phyloP scores from a whole-genome alignment of 345 rosid species.

The Psidium guajava region DNA sequence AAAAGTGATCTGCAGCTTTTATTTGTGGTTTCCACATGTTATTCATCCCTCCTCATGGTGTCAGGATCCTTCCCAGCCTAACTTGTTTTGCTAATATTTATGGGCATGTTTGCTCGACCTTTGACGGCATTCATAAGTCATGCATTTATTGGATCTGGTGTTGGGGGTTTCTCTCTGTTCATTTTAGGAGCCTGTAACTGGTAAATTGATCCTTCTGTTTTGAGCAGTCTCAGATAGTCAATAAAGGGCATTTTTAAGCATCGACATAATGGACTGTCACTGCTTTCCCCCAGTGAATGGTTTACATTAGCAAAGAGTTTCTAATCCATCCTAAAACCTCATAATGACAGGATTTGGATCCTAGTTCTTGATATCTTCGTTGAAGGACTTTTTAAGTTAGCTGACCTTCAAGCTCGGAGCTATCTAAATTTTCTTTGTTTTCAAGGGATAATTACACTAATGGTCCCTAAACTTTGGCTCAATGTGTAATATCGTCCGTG shows the following conservation, averaged over 20 bases:
- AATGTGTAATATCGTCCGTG: too few species aligned
- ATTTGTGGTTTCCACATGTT: neutral
- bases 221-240: neutral
- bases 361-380: neutral
- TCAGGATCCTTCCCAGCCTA: neutral
- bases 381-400: neutral
- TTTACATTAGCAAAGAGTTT: neutral
- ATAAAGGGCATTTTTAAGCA: neutral
- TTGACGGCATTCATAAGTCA: neutral
- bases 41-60: neutral
- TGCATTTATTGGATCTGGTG: conserved; percentile 8
- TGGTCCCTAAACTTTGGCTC: too few species aligned
- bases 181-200: neutral
- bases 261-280: neutral
- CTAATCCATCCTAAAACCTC: neutral
- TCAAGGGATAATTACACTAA: too few species aligned
- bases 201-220: neutral
- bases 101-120: neutral
- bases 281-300: neutral
- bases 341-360: neutral
- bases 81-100: neutral
- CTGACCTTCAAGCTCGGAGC: neutral
- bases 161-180: conserved; percentile 16
- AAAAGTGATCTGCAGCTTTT: neutral
- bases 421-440: neutral